Conservation (phyloP, 768 basidiomycete genomes). For the Tricholoma terreum region DNA sequence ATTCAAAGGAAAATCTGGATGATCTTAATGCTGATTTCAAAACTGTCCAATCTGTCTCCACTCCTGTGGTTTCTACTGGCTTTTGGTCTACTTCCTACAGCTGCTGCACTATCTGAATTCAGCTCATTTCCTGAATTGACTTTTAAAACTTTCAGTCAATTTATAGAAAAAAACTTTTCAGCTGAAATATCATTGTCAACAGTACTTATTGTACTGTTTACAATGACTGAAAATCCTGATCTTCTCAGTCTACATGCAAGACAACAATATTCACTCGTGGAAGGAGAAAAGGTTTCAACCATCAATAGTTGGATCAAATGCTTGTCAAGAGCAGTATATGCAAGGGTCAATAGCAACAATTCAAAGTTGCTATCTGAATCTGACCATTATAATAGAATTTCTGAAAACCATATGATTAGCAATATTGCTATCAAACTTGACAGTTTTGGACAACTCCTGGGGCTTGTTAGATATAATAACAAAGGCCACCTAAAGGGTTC, state of each 20-base stretch:
- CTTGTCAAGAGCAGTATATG: background rate
- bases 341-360: background rate
- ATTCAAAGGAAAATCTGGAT: too few relatives aligned
- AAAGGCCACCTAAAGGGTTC: constrained; percentile 5
- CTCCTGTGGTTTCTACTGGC: too few relatives aligned
- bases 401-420: background rate
- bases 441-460: background rate
- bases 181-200: background rate
- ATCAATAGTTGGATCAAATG: background rate
- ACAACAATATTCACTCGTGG: background rate
- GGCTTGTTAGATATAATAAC: background rate
- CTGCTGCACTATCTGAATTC: background rate
- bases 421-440: background rate
- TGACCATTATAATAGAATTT: background rate
- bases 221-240: background rate
- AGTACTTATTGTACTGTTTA: background rate
- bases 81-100: background rate
- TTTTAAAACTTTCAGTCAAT: background rate
- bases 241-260: background rate
- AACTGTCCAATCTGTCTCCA: too few relatives aligned
- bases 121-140: background rate
- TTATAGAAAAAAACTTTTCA: background rate
- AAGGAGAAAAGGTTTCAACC: too few relatives aligned
- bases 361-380: background rate
- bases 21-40: too few relatives aligned